These are phyloP conservation scores for Voacanga thouarsii DNA, from an alignment of 257 asterid species.

Conservation along the genomic window DNA sequence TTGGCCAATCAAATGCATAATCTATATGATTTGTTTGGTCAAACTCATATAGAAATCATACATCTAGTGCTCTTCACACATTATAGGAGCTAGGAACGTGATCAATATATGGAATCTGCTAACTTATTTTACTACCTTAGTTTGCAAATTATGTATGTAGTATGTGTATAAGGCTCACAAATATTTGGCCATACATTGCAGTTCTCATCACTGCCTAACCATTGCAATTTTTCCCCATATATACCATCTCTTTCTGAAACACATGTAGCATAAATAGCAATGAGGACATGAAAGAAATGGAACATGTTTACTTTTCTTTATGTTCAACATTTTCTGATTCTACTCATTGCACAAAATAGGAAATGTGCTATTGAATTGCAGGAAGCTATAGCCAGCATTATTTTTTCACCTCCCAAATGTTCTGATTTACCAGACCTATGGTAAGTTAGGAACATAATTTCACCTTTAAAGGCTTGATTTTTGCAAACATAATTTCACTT, in stretches of 20 bases:
- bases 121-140: not conserved
- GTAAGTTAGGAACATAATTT: slow-evolving; percentile 66
- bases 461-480: no score
- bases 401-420: slow-evolving; percentile 92
- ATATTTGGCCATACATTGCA: no score
- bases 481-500: no score
- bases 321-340: slow-evolving; percentile 7
- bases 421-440: slow-evolving; percentile 87
- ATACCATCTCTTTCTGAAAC: slow-evolving; percentile 5
- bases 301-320: not conserved
- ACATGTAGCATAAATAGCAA: not conserved
- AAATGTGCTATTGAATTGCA: slow-evolving; percentile 79
- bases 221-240: not conserved
- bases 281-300: not conserved
- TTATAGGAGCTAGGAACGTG: not conserved
- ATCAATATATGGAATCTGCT: not conserved
- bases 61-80: not conserved
- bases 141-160: not conserved
- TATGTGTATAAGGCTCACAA: not conserved
- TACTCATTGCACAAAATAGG: slow-evolving; percentile 38
- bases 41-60: not conserved
- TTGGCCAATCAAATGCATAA: no score
- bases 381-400: slow-evolving; percentile 95
- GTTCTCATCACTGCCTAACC: not conserved
- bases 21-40: not conserved